Percentiles rank a stretch among this genome's conserved stretches.
Conservation (phyloP, 2,329 filamentous ascomycete species). For the Cladophialophora exuberans region DNA sequence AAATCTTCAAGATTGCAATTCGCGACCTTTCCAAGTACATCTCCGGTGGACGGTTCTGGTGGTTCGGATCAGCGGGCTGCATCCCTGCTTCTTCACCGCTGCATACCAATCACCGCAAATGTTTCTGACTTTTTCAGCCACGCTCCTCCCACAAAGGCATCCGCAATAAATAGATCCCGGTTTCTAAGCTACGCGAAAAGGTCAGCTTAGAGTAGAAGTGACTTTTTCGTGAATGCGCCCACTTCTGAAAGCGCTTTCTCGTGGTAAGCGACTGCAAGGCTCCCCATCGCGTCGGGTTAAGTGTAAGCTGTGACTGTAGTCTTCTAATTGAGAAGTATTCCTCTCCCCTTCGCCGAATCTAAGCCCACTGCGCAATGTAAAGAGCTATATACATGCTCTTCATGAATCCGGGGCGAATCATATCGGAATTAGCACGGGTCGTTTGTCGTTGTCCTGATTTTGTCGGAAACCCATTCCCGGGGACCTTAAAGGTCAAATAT, state of each 20-base stretch:
- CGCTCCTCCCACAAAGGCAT: constrained; percentile 16
- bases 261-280: constrained; percentile 2
- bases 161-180: constrained; percentile 13
- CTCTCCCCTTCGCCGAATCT: background rate
- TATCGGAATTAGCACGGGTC: background rate
- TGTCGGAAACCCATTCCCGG: background rate
- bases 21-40: constrained; percentile 28
- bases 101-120: constrained; percentile 16
- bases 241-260: constrained; percentile 4
- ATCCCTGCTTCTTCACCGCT: background rate
- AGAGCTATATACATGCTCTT: background rate
- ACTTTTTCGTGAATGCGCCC: background rate
- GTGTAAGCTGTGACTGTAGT: background rate
- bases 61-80: background rate
- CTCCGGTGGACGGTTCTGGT: constrained; percentile 30
- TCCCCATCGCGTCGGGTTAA: constrained; percentile 8
- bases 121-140: constrained; percentile 10
- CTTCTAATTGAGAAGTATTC: background rate
- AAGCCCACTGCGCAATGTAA: background rate
- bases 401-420: background rate
- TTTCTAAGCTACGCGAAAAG: constrained; percentile 2
- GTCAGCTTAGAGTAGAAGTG: background rate
- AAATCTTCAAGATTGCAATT: constrained; percentile 31
- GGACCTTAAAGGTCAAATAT: background rate
- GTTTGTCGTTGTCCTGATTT: background rate